phyloP scores from a whole-genome alignment of 768 basidiomycete genomes.

The Cyathus striatus region DNA sequence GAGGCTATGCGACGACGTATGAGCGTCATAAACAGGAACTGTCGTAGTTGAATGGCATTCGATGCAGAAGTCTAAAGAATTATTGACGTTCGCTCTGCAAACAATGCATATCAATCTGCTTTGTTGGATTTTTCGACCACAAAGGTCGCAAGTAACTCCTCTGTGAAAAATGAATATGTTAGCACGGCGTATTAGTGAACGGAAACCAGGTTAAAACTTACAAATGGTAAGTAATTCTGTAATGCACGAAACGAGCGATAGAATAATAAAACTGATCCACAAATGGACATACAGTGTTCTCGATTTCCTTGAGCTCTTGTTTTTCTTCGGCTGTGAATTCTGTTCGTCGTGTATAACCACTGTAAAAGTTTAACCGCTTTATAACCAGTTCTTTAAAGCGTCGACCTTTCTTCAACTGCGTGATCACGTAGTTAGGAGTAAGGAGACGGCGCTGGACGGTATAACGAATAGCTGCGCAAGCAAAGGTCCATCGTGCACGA shows the following conservation, averaged over 20 bases:
- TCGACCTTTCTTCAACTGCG: neutral
- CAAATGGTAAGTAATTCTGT: neutral
- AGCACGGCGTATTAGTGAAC: neutral
- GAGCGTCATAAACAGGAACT: neutral
- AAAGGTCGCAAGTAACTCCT: slow-evolving; percentile 3
- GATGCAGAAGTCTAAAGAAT: slow-evolving; percentile 1
- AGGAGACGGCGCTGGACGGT: slow-evolving; percentile 3
- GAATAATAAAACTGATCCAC: neutral
- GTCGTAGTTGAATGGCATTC: neutral
- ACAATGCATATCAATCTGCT: slow-evolving; percentile 6
- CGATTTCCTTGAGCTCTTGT: neutral
- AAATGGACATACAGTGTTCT: neutral
- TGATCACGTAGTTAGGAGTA: neutral
- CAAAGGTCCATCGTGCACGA: slow-evolving; percentile 9
- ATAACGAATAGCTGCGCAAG: slow-evolving; percentile 3
- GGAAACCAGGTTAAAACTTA: no score
- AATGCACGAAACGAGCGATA: neutral
- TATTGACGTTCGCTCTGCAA: slow-evolving; percentile 2
- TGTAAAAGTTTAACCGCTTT: neutral
- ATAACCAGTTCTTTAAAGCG: neutral
- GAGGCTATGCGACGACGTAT: slow-evolving; percentile 1
- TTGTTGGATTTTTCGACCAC: slow-evolving; percentile 3
- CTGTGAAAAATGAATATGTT: neutral
- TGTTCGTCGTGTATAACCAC: neutral
- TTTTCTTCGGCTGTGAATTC: neutral